Conservation (phyloP, 495 filamentous ascomycete genomes). For the Tetracladium setigerum region DNA sequence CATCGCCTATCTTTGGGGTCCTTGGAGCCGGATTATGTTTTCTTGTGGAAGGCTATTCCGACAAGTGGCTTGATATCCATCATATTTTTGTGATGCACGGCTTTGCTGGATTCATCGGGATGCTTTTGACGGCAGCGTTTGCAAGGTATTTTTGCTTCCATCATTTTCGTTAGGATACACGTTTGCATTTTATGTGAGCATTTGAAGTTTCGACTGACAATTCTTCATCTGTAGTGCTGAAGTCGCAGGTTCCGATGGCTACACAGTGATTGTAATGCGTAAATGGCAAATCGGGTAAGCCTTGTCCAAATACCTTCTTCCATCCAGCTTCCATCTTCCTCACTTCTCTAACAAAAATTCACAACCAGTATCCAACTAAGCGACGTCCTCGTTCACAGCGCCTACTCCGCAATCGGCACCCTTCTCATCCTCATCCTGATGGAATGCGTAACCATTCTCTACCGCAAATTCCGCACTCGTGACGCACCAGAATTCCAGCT, state of each 20-base stretch:
- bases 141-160: slow-evolving; percentile 48
- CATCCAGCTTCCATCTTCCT: too few species aligned
- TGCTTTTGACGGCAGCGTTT: slow-evolving; percentile 80
- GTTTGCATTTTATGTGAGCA: not conserved
- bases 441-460: slow-evolving; percentile 46
- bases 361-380: slow-evolving; percentile 58
- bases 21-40: slow-evolving; percentile 77
- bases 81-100: slow-evolving; percentile 90
- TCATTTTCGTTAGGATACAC: too few species aligned
- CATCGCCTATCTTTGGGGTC: slow-evolving; percentile 79
- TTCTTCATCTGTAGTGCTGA: not conserved
- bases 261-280: too few species aligned
- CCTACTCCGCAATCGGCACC: slow-evolving; percentile 72
- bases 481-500: too few species aligned
- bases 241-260: not conserved
- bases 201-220: not conserved
- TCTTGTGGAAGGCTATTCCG: slow-evolving; percentile 90
- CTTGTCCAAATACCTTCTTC: too few species aligned
- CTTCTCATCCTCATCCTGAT: slow-evolving; percentile 71
- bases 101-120: slow-evolving; percentile 79
- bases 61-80: slow-evolving; percentile 78
- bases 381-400: slow-evolving; percentile 63
- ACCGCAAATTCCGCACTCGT: too few species aligned
- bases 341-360: too few species aligned
- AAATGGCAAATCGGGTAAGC: too few species aligned